Base-by-base conservation (phyloP, 208 protist species). In the Leishmania amazonensis region DNA sequence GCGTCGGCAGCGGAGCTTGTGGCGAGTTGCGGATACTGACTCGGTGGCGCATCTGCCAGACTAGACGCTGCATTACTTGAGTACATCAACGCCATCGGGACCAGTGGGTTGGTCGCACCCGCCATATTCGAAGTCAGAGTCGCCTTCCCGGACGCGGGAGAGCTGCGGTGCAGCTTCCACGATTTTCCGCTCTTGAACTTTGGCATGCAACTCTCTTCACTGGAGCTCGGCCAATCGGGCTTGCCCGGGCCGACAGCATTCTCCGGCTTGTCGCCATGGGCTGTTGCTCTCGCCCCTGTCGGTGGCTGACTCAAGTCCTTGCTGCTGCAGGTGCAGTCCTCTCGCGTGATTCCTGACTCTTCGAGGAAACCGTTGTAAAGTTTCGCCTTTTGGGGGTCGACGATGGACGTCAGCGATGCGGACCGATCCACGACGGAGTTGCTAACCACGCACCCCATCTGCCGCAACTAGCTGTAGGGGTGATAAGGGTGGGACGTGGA, bases 371-470 rank as follows among this genome's bases (percentile, higher is more conserved):
- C 11, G 7, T 73, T 73, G 42, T 73, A 17, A 17, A 3, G 7
- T 47, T 8, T 76, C 17, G 47, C n/a, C 49, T 60, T 76, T 24
- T 0, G 31, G 47, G 31, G 0, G 28, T 2, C 28, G 15, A 38
- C 28, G 21, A 31, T 60, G 28, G 71, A 75, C 19, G 72, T 42
- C 72, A 45, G 42, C 31, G 49, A 38, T 17, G 72, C 28, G 72
- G 17, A 3, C 72, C 31, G 13, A 40, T 21, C 57, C 74, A 19
- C 74, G 3, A 62, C n/a, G 21, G 74, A 1, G 54, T 31, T 62
- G 74, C 74, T 78, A n/a, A 78, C 0, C n/a, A 51, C 1, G 21
- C 74, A 78, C 53, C 74, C 74, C 74, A 78, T 78, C 38, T n/a
- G n/a, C 51, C 49, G n/a, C n/a, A 13, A 42, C n/a, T 24, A 28